These are phyloP conservation scores for Climacium dendroides DNA, from an alignment of 225 moss, liverwort and hornwort genomes.

Conservation along the genomic window DNA sequence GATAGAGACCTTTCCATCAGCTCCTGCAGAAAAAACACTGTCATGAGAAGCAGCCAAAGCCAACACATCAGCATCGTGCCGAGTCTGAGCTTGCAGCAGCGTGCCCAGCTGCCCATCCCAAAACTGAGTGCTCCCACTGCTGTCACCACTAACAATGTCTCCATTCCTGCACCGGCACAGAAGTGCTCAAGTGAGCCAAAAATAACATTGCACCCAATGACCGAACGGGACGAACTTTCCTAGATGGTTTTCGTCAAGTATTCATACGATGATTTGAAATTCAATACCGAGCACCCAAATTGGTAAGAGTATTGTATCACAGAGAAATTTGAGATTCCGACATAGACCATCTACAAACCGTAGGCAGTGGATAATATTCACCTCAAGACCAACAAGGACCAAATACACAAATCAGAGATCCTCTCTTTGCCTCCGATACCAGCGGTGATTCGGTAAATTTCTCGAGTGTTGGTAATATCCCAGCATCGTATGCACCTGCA, in stretches of 20 bases:
- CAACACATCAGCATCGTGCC: slow-evolving; percentile 79
- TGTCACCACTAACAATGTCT: slow-evolving; percentile 93
- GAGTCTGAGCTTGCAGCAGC: slow-evolving; percentile 65
- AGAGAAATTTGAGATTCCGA: not conserved
- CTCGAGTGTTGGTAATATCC: slow-evolving; percentile 50
- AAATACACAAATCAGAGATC: slow-evolving; percentile 61
- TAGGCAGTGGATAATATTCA: not conserved
- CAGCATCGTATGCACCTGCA: slow-evolving; percentile 92
- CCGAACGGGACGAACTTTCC: not conserved
- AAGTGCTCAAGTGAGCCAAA: not conserved
- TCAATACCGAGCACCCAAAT: not conserved
- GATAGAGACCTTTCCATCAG: slow-evolving; percentile 82
- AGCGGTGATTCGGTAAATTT: slow-evolving; percentile 78
- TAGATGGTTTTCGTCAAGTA: not conserved
- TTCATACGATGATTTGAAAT: not conserved
- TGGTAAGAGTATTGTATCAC: not conserved
- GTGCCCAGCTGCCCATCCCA: slow-evolving; percentile 95
- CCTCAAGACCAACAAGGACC: slow-evolving; percentile 80
- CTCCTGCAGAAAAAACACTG: slow-evolving; percentile 79
- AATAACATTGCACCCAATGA: not conserved
- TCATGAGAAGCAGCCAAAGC: slow-evolving; percentile 60
- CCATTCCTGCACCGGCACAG: slow-evolving; percentile 48
- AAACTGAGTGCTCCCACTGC: slow-evolving; percentile 90
- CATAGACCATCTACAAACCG: not conserved
- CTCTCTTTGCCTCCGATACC: slow-evolving; percentile 57